These are phyloP conservation scores for Penicillium sp. DNA, from an alignment of 2,329 filamentous ascomycete species.

Conservation along the genomic window DNA sequence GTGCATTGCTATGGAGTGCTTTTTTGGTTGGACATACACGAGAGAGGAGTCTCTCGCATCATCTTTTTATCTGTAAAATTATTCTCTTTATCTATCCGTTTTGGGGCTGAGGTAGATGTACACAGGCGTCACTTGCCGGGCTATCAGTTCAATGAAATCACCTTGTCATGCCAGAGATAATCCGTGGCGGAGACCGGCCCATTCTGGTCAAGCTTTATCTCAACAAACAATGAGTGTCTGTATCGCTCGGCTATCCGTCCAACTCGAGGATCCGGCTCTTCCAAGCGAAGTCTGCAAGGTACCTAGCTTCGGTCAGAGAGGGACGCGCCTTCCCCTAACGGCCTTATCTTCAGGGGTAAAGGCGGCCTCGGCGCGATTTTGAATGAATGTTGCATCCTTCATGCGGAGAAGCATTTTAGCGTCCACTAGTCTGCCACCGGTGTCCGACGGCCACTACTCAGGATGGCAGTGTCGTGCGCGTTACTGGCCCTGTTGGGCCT, in stretches of 20 bases:
- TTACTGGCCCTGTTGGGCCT: slow-evolving; percentile 1
- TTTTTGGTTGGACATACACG: slow-evolving; percentile 6
- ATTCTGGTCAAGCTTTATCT: background rate
- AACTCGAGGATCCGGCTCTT: background rate
- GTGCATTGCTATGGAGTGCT: slow-evolving; percentile 23
- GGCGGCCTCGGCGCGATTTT: background rate
- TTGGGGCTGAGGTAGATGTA: background rate
- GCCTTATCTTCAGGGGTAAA: slow-evolving; percentile 16
- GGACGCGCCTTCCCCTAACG: slow-evolving; percentile 3
- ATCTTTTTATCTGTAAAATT: slow-evolving; percentile 15
- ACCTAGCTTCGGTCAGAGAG: background rate
- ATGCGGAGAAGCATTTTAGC: slow-evolving; percentile 3
- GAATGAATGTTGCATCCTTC: slow-evolving; percentile 3
- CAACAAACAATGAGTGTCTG: background rate
- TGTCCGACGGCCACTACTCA: background rate
- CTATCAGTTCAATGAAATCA: background rate
- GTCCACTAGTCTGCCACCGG: background rate
- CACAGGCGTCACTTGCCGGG: background rate
- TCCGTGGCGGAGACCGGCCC: background rate
- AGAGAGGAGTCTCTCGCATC: slow-evolving; percentile 3
- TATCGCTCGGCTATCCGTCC: background rate
- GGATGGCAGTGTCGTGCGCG: background rate
- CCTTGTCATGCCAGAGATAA: background rate
- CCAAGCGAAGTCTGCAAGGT: background rate
- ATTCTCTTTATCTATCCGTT: slow-evolving; percentile 7